Evolutionary conservation across 192 early-diverging fungal species (phyloP).

Genomic region (Endogone sp.): DNA sequence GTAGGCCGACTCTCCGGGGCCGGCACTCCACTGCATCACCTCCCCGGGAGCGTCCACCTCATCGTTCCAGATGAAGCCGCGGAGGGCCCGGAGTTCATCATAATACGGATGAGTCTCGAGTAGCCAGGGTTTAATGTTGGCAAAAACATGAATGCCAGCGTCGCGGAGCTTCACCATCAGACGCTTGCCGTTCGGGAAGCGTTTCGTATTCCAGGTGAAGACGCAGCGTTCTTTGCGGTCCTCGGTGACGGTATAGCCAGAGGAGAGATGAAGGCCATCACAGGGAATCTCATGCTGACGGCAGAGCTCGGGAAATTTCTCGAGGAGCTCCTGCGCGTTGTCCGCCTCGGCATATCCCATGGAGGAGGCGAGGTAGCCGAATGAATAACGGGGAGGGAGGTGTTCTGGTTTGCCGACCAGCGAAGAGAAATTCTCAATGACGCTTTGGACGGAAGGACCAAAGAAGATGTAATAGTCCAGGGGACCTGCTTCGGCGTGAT

Average conservation of each 20-base stretch:
- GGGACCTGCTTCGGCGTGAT: constrained; percentile 28
- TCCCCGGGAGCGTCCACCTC: constrained; percentile 18
- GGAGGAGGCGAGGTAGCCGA: constrained; percentile 56
- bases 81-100: constrained; percentile 15
- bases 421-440: constrained; percentile 30
- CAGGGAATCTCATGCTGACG: constrained; percentile 46
- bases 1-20: constrained; percentile 30
- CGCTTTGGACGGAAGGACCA: constrained; percentile 34
- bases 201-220: constrained; percentile 54
- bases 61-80: constrained; percentile 40
- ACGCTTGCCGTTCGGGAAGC: constrained; percentile 48
- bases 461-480: constrained; percentile 40
- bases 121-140: constrained; percentile 64
- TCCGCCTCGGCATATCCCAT: constrained; percentile 64
- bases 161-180: constrained; percentile 28
- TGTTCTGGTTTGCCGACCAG: constrained; percentile 40
- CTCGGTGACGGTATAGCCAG: constrained; percentile 49
- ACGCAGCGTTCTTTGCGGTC: constrained; percentile 45
- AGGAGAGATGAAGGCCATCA: constrained; percentile 55
- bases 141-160: constrained; percentile 47
- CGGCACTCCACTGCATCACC: constrained; percentile 50
- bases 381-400: constrained; percentile 42
- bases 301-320: constrained; percentile 35
- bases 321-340: constrained; percentile 47
- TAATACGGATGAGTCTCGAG: constrained; percentile 49